Conservation (phyloP, 495 filamentous ascomycete genomes). For the Penicillium coffeae region DNA sequence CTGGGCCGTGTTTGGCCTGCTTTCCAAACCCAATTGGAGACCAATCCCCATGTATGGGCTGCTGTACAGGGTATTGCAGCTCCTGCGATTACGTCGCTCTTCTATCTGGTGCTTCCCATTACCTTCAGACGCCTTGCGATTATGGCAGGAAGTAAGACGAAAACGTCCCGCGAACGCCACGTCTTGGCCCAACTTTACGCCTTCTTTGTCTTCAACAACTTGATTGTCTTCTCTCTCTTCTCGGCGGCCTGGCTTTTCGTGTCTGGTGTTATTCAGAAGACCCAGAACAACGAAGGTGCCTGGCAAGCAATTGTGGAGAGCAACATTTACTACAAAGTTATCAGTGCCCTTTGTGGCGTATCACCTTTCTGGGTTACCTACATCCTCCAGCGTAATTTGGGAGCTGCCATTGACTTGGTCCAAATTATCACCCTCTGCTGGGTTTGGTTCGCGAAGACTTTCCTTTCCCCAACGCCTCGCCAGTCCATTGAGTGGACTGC, state of each 20-base stretch:
- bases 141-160: conserved; percentile 78
- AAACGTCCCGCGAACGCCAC: conserved; percentile 89
- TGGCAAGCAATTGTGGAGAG: conserved; percentile 66
- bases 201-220: conserved; percentile 98
- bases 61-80: conserved; percentile 90
- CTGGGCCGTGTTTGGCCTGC: conserved; percentile 74
- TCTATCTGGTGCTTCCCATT: conserved; percentile 85
- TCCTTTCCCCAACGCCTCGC: conserved; percentile 82
- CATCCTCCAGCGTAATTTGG: conserved; percentile 86
- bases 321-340: conserved; percentile 56
- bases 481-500: conserved; percentile 93
- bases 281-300: conserved; percentile 46
- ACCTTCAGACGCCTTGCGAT: conserved; percentile 83
- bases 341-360: conserved; percentile 67
- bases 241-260: conserved; percentile 71
- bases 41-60: conserved; percentile 67
- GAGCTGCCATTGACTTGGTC: conserved; percentile 82
- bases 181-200: conserved; percentile 87
- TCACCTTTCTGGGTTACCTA: conserved; percentile 94
- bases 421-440: conserved; percentile 77
- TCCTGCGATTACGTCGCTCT: conserved; percentile 83
- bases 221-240: conserved; percentile 91
- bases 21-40: conserved; percentile 62
- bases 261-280: conserved; percentile 56
- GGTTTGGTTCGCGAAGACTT: conserved; percentile 78